Base-by-base conservation (phyloP, 202 grass and related monocot genomes). In the Zizania palustris region DNA sequence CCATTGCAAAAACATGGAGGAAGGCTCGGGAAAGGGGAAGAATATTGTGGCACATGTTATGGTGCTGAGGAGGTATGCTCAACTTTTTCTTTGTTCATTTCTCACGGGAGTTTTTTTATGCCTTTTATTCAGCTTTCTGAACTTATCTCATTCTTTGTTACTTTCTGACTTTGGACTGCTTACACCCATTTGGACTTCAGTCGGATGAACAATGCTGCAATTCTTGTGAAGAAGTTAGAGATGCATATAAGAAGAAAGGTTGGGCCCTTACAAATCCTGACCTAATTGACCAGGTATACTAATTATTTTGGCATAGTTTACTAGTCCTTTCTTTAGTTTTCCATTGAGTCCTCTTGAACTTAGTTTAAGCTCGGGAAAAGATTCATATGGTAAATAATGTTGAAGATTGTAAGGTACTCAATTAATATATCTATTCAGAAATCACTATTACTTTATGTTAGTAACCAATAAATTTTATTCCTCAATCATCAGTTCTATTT, bases 1-100 rank as follows among this genome's bases (percentile, higher is more conserved):
- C 96, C 96, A 78, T 87, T 98, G 79, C 91, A 98, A 84, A 98
- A 83, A 78, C 96, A 98, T 83, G 96, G 96, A 67, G 96, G 96
- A 60, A 90, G 96, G 64, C 96, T 98, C 62, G 87, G 90, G 61
- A 93, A 95, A 84, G 86, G 89, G 7, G 96, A 98, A 72, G 77
- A 86, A 73, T 98, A 98, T 82, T 98, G 96, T 72, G 96, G 96
- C 69, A 93, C 96, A 11, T 99, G 96, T 69, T 98, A 95, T 85
- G 96, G 96, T 63, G 83, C 96, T 6, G 96, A 95, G 82, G 53
- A 74, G 89, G 96, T 98, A 87, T 70, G 43, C 12, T 18, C 41
- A 34, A 39, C 22, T 64, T 57, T 62, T 61, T 28, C 21, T 58
- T n/a, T 45, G 12, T 81, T 44, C 7, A 48, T 83, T 57, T 54